phyloP scores from a whole-genome alignment of 139 green algal genomes.

The Picochlorum costavermella region DNA sequence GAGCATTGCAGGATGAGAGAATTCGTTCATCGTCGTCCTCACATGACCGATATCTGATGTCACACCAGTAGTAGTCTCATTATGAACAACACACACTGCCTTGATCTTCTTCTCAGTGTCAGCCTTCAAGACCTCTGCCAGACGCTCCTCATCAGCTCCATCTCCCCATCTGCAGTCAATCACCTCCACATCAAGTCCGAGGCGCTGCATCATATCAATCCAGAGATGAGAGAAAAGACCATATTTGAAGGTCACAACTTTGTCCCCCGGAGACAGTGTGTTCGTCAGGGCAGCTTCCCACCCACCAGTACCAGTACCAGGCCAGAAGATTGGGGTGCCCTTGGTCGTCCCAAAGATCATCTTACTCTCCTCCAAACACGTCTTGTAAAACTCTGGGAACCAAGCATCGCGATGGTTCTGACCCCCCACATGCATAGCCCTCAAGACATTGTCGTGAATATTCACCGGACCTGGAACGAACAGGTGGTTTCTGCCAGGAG shows the following conservation, averaged over 20 bases:
- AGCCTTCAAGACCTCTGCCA: slow-evolving; percentile 50
- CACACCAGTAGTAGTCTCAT: slow-evolving; percentile 92
- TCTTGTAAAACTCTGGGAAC: slow-evolving; percentile 79
- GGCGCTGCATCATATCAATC: slow-evolving; percentile 95
- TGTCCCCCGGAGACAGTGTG: slow-evolving; percentile 90
- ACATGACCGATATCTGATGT: slow-evolving; percentile 70
- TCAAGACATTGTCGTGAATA: slow-evolving; percentile 83
- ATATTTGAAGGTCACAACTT: slow-evolving; percentile 65
- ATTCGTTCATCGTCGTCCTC: slow-evolving; percentile 60
- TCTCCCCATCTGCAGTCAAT: slow-evolving; percentile 86
- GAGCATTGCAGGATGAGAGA: slow-evolving; percentile 76
- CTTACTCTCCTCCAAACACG: slow-evolving; percentile 75
- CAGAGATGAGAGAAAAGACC: slow-evolving; percentile 91
- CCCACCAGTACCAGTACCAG: slow-evolving; percentile 65
- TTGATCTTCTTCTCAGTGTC: slow-evolving; percentile 88
- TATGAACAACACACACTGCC: slow-evolving; percentile 92
- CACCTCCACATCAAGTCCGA: slow-evolving; percentile 85
- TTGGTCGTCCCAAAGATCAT: slow-evolving; percentile 69
- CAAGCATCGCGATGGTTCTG: slow-evolving; percentile 92
- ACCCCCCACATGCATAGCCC: slow-evolving; percentile 77
- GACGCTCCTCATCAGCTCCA: slow-evolving; percentile 69
- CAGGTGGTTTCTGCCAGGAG: slow-evolving; percentile 84
- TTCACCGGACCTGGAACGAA: slow-evolving; percentile 95
- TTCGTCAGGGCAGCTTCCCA: slow-evolving; percentile 92
- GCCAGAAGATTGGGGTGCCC: slow-evolving; percentile 89